Conservation (phyloP, 2,329 filamentous ascomycete genomes). For the Exophiala aquamarina region DNA sequence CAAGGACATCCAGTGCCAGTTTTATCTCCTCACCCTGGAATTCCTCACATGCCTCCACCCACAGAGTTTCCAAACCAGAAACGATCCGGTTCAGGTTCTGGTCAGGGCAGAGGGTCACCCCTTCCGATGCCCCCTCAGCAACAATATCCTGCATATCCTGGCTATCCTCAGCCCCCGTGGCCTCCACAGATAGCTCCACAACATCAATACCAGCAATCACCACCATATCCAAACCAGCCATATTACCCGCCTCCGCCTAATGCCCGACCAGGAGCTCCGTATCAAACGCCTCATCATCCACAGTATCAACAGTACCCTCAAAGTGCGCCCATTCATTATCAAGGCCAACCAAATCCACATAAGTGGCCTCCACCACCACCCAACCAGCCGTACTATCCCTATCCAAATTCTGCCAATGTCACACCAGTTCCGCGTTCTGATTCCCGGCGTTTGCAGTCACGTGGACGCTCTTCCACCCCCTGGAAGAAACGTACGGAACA, state of each 20-base stretch:
- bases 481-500: slow-evolving; percentile 23
- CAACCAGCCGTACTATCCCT: slow-evolving; percentile 20
- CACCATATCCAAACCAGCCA: slow-evolving; percentile 17
- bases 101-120: slow-evolving; percentile 26
- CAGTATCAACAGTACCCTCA: slow-evolving; percentile 26
- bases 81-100: slow-evolving; percentile 13
- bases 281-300: slow-evolving; percentile 24
- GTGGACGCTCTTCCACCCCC: slow-evolving; percentile 25
- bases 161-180: slow-evolving; percentile 27
- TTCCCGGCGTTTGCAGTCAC: slow-evolving; percentile 6
- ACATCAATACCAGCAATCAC: slow-evolving; percentile 19
- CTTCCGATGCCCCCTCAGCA: slow-evolving; percentile 23
- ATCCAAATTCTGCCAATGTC: slow-evolving; percentile 21
- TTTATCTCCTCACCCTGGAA: slow-evolving; percentile 15
- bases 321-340: slow-evolving; percentile 24
- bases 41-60: slow-evolving; percentile 27
- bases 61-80: slow-evolving; percentile 21
- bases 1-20: slow-evolving; percentile 24
- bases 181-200: slow-evolving; percentile 20
- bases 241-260: slow-evolving; percentile 19
- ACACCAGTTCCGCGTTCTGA: slow-evolving; percentile 22
- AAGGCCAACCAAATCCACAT: slow-evolving; percentile 19
- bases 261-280: slow-evolving; percentile 14
- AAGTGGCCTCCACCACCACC: slow-evolving; percentile 20
- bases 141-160: slow-evolving; percentile 23